Evolutionary conservation across 306 rosid species (phyloP), one percentile per base, ranked within the genome.

Genomic region (Malus fusca): DNA sequence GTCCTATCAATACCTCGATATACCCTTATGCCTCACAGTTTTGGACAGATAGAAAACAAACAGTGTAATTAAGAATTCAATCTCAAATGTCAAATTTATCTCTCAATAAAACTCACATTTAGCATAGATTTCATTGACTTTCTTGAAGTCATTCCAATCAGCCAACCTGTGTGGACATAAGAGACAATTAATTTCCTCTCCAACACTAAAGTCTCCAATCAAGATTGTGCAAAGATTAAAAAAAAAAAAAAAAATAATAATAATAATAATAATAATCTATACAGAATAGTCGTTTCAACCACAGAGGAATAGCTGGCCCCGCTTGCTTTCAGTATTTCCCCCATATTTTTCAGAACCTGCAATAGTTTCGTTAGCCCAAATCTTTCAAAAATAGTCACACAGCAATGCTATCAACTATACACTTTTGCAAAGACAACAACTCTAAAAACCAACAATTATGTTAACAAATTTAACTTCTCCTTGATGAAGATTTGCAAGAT

Each of bases 261-360:
- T n/a, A n/a, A n/a, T n/a, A n/a, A n/a, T n/a, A n/a, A n/a, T n/a
- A n/a, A n/a, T n/a, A n/a, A n/a, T n/a, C n/a, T n/a, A n/a, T n/a
- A 94, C 98, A 94, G 75, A 55, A 94, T 94, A 53, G 98, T 94
- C 19, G 98, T 94, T 86, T 95, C 92, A 43, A 95, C 98, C 77
- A 95, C 98, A 6, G 97, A 87, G n/a, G 93, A 81, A 66, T 88
- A 92, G 84, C 79, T 73, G 12, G 91, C 89, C 72, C 97, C 97
- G 66, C 98, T 84, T 5, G 93, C 90, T 81, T 86, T 92, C 76
- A 95, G 83, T 82, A 95, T 90, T 84, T 95, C 98, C 30, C 97
- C 98, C 87, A 92, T 90, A 73, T 95, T 92, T 87, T 91, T 95
- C 0, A 95, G 93, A 81, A 95, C 78, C 97, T 94, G 80, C 67